phyloP scores from a whole-genome alignment of 1,139 yeast genomes.

The Geotrichum macrosporum region DNA sequence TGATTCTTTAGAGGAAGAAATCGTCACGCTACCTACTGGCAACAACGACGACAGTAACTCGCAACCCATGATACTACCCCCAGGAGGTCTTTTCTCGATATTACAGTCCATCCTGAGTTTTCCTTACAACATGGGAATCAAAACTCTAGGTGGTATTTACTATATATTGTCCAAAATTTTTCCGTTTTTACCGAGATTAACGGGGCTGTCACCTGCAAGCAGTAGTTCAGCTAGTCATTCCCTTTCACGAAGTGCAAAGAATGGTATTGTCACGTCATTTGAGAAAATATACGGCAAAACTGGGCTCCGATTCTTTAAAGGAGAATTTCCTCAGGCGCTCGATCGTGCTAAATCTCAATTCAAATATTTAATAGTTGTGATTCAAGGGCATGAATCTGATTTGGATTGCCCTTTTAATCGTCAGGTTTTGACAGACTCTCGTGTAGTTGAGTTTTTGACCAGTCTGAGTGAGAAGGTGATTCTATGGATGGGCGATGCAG shows the following conservation, averaged over 20 bases:
- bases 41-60: too few species aligned
- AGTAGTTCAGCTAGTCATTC: conserved; percentile 32
- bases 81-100: conserved; percentile 27
- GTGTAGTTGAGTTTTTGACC: conserved; percentile 50
- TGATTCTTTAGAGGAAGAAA: conserved; percentile 26
- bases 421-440: conserved; percentile 52
- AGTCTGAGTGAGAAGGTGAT: conserved; percentile 51
- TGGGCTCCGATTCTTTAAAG: conserved; percentile 50
- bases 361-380: conserved; percentile 64
- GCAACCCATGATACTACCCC: conserved; percentile 25
- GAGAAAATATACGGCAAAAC: conserved; percentile 38
- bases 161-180: conserved; percentile 35
- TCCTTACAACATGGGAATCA: conserved; percentile 35
- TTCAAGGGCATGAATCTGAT: conserved; percentile 71
- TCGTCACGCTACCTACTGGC: conserved; percentile 22
- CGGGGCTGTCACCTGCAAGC: conserved; percentile 38
- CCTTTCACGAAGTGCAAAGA: conserved; percentile 36
- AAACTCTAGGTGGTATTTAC: conserved; percentile 31
- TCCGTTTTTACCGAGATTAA: conserved; percentile 38
- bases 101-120: conserved; percentile 32
- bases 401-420: conserved; percentile 52
- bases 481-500: conserved; percentile 85
- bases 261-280: conserved; percentile 39
- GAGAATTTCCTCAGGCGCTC: conserved; percentile 73
- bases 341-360: conserved; percentile 61